Percentiles rank a stretch among this genome's conserved stretches.
Conservation (phyloP, 2,329 filamentous ascomycete genomes). For the Cladobotryum mycophilum region DNA sequence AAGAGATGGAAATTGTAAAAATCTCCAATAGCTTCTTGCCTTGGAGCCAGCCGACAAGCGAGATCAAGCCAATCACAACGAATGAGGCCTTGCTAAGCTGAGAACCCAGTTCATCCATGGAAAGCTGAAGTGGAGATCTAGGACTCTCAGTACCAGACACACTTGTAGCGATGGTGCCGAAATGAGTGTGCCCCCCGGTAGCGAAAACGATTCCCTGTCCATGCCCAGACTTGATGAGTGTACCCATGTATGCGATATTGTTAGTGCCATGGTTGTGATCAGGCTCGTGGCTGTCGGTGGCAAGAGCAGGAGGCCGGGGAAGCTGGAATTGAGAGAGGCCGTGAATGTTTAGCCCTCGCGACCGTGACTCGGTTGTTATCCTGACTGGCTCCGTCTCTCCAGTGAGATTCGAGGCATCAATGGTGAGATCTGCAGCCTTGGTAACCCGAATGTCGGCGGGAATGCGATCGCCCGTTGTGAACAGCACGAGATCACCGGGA, state of each 20-base stretch:
- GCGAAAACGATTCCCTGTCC: slow-evolving; percentile 97
- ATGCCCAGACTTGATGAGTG: slow-evolving; percentile 87
- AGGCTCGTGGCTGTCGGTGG: slow-evolving; percentile 52
- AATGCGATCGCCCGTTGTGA: slow-evolving; percentile 92
- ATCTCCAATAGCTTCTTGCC: slow-evolving; percentile 88
- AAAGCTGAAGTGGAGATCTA: slow-evolving; percentile 84
- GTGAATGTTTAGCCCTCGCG: slow-evolving; percentile 22
- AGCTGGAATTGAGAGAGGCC: slow-evolving; percentile 24
- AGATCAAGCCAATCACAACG: slow-evolving; percentile 86
- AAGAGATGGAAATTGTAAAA: slow-evolving; percentile 94
- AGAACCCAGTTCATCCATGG: slow-evolving; percentile 95
- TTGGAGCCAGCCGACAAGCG: slow-evolving; percentile 81
- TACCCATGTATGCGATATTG: slow-evolving; percentile 98
- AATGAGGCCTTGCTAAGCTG: slow-evolving; percentile 97
- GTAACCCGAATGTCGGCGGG: slow-evolving; percentile 95
- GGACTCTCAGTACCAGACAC: slow-evolving; percentile 94
- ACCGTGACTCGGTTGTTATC: slow-evolving; percentile 60
- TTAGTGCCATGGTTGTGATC: slow-evolving; percentile 59
- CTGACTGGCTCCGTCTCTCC: slow-evolving; percentile 92
- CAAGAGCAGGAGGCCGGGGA: slow-evolving; percentile 36
- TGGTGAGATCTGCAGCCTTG: slow-evolving; percentile 79
- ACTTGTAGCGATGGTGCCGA: slow-evolving; percentile 91
- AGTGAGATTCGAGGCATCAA: slow-evolving; percentile 94
- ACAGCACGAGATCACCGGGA: slow-evolving; percentile 85
- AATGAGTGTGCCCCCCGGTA: slow-evolving; percentile 88